phyloP scores from a whole-genome alignment of 306 rosid genomes.

The Vachellia pachyceras region DNA sequence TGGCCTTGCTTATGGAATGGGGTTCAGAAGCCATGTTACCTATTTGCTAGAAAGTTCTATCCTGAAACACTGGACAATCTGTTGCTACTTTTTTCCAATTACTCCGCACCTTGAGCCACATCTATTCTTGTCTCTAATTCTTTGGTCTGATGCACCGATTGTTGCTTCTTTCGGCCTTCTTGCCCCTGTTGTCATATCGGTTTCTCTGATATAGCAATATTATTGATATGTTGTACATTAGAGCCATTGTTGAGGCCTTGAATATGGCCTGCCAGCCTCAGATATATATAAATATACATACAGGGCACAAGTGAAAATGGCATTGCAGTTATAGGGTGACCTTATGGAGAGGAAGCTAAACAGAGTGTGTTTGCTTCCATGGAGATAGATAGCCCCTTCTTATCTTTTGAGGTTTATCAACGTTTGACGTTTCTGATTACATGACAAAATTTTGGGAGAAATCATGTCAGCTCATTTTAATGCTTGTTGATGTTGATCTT shows the following conservation, averaged over 20 bases:
- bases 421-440: constrained; percentile 29
- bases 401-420: constrained; percentile 37
- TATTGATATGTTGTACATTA: constrained; percentile 59
- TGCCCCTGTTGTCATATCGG: constrained; percentile 46
- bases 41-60: constrained; percentile 92
- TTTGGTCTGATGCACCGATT: constrained; percentile 57
- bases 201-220: constrained; percentile 48
- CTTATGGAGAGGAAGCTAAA: constrained; percentile 43
- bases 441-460: constrained; percentile 45
- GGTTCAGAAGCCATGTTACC: constrained; percentile 83
- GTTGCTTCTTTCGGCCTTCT: constrained; percentile 54
- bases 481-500: constrained; percentile 32
- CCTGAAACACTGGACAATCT: constrained; percentile 68
- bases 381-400: constrained; percentile 43
- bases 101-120: constrained; percentile 64
- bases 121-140: constrained; percentile 60
- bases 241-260: constrained; percentile 54
- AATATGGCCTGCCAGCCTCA: constrained; percentile 35
- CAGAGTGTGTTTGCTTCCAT: constrained; percentile 37
- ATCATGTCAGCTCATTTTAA: constrained; percentile 37
- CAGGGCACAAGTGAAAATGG: constrained; percentile 44
- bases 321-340: constrained; percentile 44
- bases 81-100: constrained; percentile 72
- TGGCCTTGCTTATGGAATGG: constrained; percentile 99
- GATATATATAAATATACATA: constrained; percentile 5